These are phyloP conservation scores for Primulina huaijiensis DNA, from an alignment of 257 asterid species.

Conservation along the genomic window DNA sequence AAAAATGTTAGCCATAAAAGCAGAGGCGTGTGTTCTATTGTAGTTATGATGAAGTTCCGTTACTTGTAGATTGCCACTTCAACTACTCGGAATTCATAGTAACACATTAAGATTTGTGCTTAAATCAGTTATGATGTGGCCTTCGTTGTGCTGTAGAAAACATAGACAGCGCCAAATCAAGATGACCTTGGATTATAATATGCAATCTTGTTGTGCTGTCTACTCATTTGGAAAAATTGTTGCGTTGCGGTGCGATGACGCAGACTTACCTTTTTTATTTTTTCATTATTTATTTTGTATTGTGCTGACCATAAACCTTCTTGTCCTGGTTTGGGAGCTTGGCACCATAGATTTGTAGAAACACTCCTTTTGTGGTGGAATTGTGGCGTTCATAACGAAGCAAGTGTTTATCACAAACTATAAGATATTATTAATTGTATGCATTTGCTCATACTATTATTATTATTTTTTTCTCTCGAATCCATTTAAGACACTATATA, in stretches of 20 bases:
- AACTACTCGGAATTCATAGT: not conserved
- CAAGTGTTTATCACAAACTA: not conserved
- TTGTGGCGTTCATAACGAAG: not conserved
- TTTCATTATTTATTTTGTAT: too few species aligned
- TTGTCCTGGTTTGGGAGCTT: not conserved
- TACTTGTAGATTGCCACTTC: not conserved
- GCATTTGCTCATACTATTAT: not conserved
- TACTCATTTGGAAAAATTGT: not conserved
- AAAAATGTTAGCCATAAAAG: not conserved
- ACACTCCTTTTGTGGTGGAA: too few species aligned
- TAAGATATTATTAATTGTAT: too few species aligned
- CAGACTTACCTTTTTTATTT: not conserved
- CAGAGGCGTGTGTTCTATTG: not conserved
- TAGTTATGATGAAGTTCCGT: not conserved
- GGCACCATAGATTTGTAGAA: not conserved
- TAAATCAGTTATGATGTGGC: not conserved
- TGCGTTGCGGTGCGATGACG: not conserved
- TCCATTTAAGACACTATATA: not conserved
- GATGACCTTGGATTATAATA: not conserved
- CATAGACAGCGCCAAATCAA: not conserved
- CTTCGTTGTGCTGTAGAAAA: not conserved
- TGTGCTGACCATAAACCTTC: not conserved
- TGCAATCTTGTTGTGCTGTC: not conserved
- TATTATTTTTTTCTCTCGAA: not conserved
- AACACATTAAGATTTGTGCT: not conserved